Base-by-base conservation (phyloP, 768 basidiomycete genomes). In the Pseudohyphozyma bogoriensis region DNA sequence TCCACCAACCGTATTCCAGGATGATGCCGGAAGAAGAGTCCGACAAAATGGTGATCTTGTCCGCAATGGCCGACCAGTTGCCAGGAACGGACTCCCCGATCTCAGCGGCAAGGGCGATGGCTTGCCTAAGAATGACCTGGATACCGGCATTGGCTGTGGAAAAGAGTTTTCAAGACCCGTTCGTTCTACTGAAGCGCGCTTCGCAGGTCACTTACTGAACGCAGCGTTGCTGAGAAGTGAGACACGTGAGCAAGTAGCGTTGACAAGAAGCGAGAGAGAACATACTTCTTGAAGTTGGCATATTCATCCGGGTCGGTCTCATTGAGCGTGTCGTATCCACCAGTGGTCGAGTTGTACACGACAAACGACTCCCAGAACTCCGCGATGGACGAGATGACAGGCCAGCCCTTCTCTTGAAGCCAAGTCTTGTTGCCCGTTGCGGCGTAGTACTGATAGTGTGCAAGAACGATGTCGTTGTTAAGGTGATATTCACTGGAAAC, bases 321-420 rank as follows among this genome's bases (percentile, higher is more conserved):
- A 56, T 66, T 66, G 47, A 39, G 46, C 1, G 52, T 58, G 28
- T 55, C 47, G 50, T 64, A 64, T 31, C 11, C 15, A 2, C 45
- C 37, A 0, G 63, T 64, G 36, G 63, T 47, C 26, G 55, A 31
- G 55, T 64, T 51, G 51, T 40, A 50, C 11, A 53, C 33, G 24
- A 66, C 65, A 24, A 59, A 54, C 6, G 46, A 28, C 5, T 61
- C 65, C 26, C 59, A 63, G 55, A 66, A 63, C 12, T 59, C 58
- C 16, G 61, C 58, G 4, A 55, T 22, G 29, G 37, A 22, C 7
- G 42, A 29, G 15, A 66, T 39, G 59, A 66, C 28, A 12, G 65
- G 65, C 49, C 52, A 66, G 12, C 65, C 65, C 28, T 56, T 56
- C 52, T 56, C 52, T 18, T 42, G 55, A 15, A 66, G 52, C 65